Base-by-base conservation (phyloP, 139 green algal genomes). In the Nannochloris sp. region DNA sequence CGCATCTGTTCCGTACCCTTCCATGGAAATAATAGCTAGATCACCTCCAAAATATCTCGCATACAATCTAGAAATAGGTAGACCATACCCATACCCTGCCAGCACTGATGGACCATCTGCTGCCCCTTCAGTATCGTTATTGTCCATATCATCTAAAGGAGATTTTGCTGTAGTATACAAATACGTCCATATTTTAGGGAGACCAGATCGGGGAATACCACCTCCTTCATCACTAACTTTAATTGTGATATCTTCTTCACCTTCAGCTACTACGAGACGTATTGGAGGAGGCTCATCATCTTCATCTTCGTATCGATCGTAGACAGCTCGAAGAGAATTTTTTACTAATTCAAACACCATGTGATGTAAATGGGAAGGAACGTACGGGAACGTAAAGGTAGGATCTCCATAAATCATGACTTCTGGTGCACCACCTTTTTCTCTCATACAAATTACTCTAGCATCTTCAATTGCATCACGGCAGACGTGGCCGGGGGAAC, bases 181-280 rank as follows among this genome's bases (percentile, higher is more conserved):
- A 80, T 99, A 99, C 39, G 94, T 98, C 93, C 93, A 99, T 69
- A 99, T 99, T 42, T 81, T 79, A 9, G 87, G 82, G 39, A 98
- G 67, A 47, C 91, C 94, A 23, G 66, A 87, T 31, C 94, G 83
- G 0, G 89, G 84, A 71, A 99, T 99, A 65, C 94, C 94, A 34
- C 94, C 94, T 3, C 94, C 94, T 74, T 99, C 94, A 67, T 99
- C 94, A 7, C 75, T 88, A 29, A 91, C 88, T 80, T 99, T 99
- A 74, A 99, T 93, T 4, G 90, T 97, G 65, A 99, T 85, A 66
- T 99, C 94, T 71, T 99, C 93, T 1, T 81, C 79, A 2, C 93
- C 93, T 64, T 98, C 88, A 0, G 93, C 93, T 58, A 99, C 87
- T 5, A 98, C 83, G n/a, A 98, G 27, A 13, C 88, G 81, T 25